Evolutionary conservation across 2,329 filamentous ascomycete species (phyloP), one percentile per base, ranked within the genome.

Genomic region (Fusarium duplospermum): DNA sequence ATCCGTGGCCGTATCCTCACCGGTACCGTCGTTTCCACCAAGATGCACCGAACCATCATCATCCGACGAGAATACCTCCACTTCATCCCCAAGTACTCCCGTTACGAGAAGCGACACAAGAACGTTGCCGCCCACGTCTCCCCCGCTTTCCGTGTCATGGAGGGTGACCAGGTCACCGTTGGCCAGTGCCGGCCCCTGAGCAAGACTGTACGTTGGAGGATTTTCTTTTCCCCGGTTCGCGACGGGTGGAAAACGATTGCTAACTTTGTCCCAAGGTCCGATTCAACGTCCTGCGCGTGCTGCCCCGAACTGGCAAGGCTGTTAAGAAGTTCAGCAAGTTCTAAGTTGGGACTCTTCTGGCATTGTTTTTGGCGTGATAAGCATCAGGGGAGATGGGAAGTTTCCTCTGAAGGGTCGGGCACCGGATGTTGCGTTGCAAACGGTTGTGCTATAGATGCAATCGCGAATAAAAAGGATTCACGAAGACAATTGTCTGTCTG

Each of bases 61-160:
- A 97, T 99, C 91, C 96, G 96, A 87, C 93, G 96, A 88, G 96
- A 99, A 92, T 99, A 99, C 92, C 94, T 99, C 76, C 96, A 99
- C 91, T 99, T 94, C 90, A 93, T 99, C 86, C 95, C 95, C 88
- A 99, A 99, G 91, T 99, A 99, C 93, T 91, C 94, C 86, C 94
- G 96, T 93, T 99, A 99, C 89, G 97, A 99, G 94, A 98, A 98
- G 93, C 92, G 96, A 87, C 96, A 99, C 94, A 98, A 98, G 93
- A 99, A 99, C 93, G 91, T 99, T 79, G 94, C 96, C 84, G 96
- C 96, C 80, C 96, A 99, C 92, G 96, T 98, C 83, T 98, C 95
- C 78, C 96, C 96, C 82, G 96, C 96, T 87, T 99, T 99, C 95
- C 96, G 96, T 98, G 95, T 98, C 82, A 94, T 97, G 90, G 96